Conservation (phyloP, 306 rosid genomes). For the Quercus dentata region DNA sequence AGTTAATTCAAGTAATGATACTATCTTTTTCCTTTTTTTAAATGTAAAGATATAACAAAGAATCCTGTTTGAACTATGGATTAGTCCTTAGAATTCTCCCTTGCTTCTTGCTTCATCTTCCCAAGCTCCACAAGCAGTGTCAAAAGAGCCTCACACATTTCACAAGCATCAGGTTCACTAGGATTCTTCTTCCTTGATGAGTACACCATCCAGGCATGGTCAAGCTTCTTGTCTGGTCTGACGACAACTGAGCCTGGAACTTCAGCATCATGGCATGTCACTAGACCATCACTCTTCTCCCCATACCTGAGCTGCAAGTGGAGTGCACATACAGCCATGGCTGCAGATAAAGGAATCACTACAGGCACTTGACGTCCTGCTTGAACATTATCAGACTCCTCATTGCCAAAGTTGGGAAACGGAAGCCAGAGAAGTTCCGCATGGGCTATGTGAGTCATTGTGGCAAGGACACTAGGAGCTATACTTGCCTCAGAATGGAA, state of each 20-base stretch:
- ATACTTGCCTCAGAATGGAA: constrained; percentile 75
- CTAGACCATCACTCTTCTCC: constrained; percentile 75
- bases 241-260: constrained; percentile 85
- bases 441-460: constrained; percentile 82
- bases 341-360: constrained; percentile 70
- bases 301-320: constrained; percentile 74
- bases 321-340: constrained; percentile 74
- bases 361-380: constrained; percentile 58
- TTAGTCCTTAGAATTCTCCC: constrained; percentile 1
- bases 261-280: constrained; percentile 69
- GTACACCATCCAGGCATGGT: constrained; percentile 93
- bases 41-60: no score
- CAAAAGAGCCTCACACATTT: constrained; percentile 80
- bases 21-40: not conserved
- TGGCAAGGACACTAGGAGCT: constrained; percentile 62
- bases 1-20: not conserved
- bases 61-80: not conserved
- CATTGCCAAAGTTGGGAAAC: constrained; percentile 22
- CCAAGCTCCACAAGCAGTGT: constrained; percentile 75
- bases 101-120: constrained; percentile 24
- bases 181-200: constrained; percentile 53
- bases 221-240: constrained; percentile 63
- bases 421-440: constrained; percentile 73
- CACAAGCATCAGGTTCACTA: constrained; percentile 55
- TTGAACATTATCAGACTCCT: constrained; percentile 27